phyloP scores from a whole-genome alignment of 2,329 filamentous ascomycete species.

The Alternaria gaisen region DNA sequence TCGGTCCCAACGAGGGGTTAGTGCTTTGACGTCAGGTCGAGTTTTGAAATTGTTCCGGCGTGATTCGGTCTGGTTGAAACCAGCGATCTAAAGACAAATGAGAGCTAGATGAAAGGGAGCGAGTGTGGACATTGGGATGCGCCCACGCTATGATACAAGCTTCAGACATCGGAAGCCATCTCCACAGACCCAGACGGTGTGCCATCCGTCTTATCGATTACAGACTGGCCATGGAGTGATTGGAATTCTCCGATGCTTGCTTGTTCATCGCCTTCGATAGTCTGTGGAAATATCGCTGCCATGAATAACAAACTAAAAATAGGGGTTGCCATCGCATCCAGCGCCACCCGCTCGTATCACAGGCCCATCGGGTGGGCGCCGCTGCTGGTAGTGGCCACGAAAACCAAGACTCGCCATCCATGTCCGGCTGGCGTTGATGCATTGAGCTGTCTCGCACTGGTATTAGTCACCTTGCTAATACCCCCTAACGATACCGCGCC shows the following conservation, averaged over 20 bases:
- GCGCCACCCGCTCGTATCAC: conserved; percentile 31
- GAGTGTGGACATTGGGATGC: conserved; percentile 12
- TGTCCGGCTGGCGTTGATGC: conserved; percentile 22
- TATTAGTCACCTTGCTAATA: conserved; percentile 15
- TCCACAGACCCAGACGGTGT: conserved; percentile 8
- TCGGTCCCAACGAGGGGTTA: conserved; percentile 1
- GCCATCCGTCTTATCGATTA: conserved; percentile 16
- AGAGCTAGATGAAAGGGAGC: conserved; percentile 14
- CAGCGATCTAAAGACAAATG: not conserved
- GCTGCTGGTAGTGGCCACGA: conserved; percentile 30
- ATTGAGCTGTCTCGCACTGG: conserved; percentile 13
- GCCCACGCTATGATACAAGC: conserved; percentile 8
- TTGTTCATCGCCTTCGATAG: not conserved
- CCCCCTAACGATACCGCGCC: conserved; percentile 23
- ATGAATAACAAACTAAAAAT: conserved; percentile 31
- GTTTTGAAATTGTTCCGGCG: conserved; percentile 9
- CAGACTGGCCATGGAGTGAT: not conserved
- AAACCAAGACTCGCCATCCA: conserved; percentile 28
- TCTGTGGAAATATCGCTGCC: not conserved
- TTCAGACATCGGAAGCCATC: conserved; percentile 6
- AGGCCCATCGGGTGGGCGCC: conserved; percentile 26
- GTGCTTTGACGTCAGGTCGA: conserved; percentile 4
- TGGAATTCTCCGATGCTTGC: conserved; percentile 3
- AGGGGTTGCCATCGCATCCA: conserved; percentile 18
- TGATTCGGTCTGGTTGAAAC: conserved; percentile 13